Evolutionary conservation across 495 filamentous ascomycete genomes (phyloP).

Genomic region (Neohortaea acidophila): DNA sequence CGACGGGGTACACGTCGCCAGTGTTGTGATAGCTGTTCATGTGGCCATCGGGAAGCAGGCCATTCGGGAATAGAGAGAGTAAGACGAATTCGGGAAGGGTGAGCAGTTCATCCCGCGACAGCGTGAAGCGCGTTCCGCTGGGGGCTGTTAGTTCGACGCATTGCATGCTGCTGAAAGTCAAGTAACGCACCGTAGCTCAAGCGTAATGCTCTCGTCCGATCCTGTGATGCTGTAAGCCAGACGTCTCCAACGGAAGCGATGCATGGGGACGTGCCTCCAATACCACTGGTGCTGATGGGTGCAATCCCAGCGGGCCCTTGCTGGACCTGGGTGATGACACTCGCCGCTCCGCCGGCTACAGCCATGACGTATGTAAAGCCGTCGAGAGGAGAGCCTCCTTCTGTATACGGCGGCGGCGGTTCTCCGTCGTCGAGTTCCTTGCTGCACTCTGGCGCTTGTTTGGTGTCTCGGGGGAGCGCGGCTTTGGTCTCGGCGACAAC

Average conservation of each 20-base stretch:
- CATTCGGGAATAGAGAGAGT: slow-evolving; percentile 96
- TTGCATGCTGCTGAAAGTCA: background rate
- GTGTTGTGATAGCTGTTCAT: slow-evolving; percentile 79
- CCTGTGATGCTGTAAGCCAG: slow-evolving; percentile 12
- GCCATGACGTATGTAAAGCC: slow-evolving; percentile 97
- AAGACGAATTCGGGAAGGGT: slow-evolving; percentile 95
- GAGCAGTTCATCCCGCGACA: slow-evolving; percentile 86
- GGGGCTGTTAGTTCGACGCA: background rate
- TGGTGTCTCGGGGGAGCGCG: slow-evolving; percentile 61
- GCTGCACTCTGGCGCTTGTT: slow-evolving; percentile 51
- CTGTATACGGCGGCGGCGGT: slow-evolving; percentile 89
- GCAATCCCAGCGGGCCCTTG: slow-evolving; percentile 75
- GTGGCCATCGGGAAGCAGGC: slow-evolving; percentile 91
- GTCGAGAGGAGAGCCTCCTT: slow-evolving; percentile 79
- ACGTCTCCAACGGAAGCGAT: background rate
- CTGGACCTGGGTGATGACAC: slow-evolving; percentile 97
- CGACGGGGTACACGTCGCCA: slow-evolving; percentile 87
- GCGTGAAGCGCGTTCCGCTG: slow-evolving; percentile 81
- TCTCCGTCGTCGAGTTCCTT: slow-evolving; percentile 70
- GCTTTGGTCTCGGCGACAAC: slow-evolving; percentile 65
- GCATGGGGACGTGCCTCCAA: slow-evolving; percentile 53
- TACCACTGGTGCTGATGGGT: slow-evolving; percentile 52
- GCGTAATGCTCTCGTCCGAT: slow-evolving; percentile 84
- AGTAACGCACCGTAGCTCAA: slow-evolving; percentile 56
- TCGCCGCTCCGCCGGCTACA: slow-evolving; percentile 85